These are phyloP conservation scores for Fusarium luffae DNA, from an alignment of 2,329 filamentous ascomycete species.

Conservation along the genomic window DNA sequence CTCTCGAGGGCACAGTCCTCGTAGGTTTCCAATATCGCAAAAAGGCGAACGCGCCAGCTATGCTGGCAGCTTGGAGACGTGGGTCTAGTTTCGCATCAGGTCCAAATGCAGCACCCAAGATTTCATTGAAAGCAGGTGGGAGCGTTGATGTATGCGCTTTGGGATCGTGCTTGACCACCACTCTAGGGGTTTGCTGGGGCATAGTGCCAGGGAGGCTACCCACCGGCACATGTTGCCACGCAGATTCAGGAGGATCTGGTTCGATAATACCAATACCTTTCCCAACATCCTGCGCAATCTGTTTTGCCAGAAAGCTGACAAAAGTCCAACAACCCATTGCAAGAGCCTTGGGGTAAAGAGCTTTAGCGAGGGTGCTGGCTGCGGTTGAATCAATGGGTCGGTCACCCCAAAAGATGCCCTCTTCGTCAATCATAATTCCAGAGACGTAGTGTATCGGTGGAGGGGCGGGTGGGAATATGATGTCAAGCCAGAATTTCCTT, in stretches of 20 bases:
- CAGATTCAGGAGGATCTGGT: constrained; percentile 42
- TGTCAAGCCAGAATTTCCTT: constrained; percentile 67
- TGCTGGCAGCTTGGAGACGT: constrained; percentile 48
- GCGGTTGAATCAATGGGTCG: constrained; percentile 60
- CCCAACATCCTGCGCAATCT: constrained; percentile 57
- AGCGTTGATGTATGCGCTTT: constrained; percentile 41
- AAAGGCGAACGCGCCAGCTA: constrained; percentile 52
- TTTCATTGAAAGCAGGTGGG: constrained; percentile 41
- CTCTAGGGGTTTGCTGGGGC: constrained; percentile 40
- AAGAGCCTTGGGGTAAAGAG: constrained; percentile 65
- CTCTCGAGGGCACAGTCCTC: constrained; percentile 58
- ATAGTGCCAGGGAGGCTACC: constrained; percentile 37
- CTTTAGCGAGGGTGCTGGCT: constrained; percentile 59
- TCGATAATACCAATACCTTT: constrained; percentile 58
- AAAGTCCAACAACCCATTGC: constrained; percentile 65
- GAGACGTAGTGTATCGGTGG: constrained; percentile 69
- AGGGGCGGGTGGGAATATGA: constrained; percentile 68
- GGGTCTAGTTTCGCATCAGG: constrained; percentile 51
- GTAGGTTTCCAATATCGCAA: constrained; percentile 60
- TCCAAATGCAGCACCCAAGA: constrained; percentile 44
- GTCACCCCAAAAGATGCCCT: constrained; percentile 60
- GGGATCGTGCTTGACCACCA: constrained; percentile 40
- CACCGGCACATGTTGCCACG: constrained; percentile 49
- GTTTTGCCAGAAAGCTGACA: constrained; percentile 58
- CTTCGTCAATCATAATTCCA: constrained; percentile 63